phyloP scores from a whole-genome alignment of 768 basidiomycete species.

The Cystofilobasidium ferigula region DNA sequence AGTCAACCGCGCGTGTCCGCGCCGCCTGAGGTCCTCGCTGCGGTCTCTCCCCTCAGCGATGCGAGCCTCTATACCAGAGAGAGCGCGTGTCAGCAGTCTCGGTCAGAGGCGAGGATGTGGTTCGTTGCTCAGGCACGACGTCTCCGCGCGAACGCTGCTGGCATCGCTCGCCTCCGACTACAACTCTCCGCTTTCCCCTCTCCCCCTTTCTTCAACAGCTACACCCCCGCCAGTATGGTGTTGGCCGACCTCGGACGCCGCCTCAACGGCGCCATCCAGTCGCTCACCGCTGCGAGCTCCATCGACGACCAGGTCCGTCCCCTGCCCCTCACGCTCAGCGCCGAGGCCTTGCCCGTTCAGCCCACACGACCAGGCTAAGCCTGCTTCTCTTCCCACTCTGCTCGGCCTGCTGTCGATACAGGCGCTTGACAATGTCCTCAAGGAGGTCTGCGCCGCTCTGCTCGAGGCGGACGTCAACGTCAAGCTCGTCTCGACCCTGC shows the following conservation, averaged over 20 bases:
- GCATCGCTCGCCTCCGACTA: too few species aligned
- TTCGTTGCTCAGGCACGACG: too few species aligned
- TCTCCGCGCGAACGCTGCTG: too few species aligned
- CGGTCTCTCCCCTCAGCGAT: too few species aligned
- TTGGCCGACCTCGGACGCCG: slow-evolving; percentile 86
- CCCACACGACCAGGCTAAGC: background rate
- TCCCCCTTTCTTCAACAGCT: background rate
- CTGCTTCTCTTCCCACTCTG: too few species aligned
- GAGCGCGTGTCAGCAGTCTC: too few species aligned
- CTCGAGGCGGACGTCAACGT: slow-evolving; percentile 98
- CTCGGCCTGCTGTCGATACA: slow-evolving; percentile 41
- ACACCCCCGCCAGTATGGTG: slow-evolving; percentile 60
- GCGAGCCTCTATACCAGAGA: too few species aligned
- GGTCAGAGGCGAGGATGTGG: too few species aligned
- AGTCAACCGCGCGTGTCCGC: too few species aligned
- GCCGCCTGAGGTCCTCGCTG: too few species aligned
- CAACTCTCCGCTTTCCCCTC: background rate
- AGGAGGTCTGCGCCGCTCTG: slow-evolving; percentile 86
- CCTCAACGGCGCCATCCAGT: slow-evolving; percentile 84
- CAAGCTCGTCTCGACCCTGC: slow-evolving; percentile 75
- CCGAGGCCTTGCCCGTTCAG: background rate
- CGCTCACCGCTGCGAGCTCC: slow-evolving; percentile 71
- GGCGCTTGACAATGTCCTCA: slow-evolving; percentile 87
- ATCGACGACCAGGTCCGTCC: slow-evolving; percentile 76
- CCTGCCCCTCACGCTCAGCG: too few species aligned